Percentiles rank a stretch among this genome's conserved stretches.
These are phyloP conservation scores for Hondaea fermentalgiana DNA, from an alignment of 108 stramenopile genomes.

Conservation along the genomic window DNA sequence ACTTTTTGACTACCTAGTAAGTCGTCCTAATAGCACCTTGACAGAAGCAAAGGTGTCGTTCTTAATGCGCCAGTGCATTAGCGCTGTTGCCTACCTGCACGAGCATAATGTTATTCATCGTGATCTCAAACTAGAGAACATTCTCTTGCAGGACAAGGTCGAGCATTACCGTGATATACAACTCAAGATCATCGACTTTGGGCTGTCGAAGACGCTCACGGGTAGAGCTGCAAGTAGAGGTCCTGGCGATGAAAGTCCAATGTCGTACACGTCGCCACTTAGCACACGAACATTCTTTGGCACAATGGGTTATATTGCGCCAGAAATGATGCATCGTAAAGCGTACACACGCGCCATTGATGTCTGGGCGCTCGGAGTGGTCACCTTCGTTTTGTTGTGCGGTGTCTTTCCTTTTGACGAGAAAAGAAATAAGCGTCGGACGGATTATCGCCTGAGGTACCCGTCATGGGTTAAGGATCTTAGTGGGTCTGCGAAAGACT, in stretches of 20 bases:
- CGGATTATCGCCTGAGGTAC: background rate
- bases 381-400: slow-evolving; percentile 50
- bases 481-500: background rate
- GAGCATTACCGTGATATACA: background rate
- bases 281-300: background rate
- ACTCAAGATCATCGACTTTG: slow-evolving; percentile 8
- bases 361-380: slow-evolving; percentile 57
- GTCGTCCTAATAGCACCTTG: slow-evolving; percentile 1
- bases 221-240: background rate
- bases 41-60: slow-evolving; percentile 18
- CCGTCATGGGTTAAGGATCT: background rate
- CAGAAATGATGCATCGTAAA: background rate
- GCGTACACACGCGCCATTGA: slow-evolving; percentile 28
- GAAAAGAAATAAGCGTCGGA: slow-evolving; percentile 16
- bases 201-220: background rate
- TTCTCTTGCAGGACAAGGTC: background rate
- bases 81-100: slow-evolving; percentile 29
- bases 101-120: slow-evolving; percentile 24
- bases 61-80: background rate
- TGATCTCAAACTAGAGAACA: slow-evolving; percentile 36
- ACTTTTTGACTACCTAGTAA: slow-evolving; percentile 13
- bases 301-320: slow-evolving; percentile 11
- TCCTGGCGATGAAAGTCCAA: background rate
- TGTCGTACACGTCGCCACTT: background rate
- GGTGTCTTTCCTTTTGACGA: slow-evolving; percentile 45